Percentiles rank a stretch among this genome's conserved stretches.
phyloP scores from a whole-genome alignment of 345 rosid genomes.

The Barbarea vulgaris region DNA sequence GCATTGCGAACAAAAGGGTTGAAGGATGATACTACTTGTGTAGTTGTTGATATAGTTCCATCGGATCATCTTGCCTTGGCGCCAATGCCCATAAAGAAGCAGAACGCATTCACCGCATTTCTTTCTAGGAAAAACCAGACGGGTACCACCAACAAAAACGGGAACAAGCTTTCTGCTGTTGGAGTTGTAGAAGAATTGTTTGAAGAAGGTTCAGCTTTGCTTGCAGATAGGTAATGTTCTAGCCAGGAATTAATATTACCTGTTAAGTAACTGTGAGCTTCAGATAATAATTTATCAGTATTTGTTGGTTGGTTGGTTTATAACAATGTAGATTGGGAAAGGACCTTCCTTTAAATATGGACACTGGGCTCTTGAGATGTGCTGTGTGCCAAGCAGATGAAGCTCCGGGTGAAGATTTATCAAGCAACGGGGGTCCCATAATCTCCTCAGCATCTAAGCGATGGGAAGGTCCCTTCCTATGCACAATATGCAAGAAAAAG shows the following conservation, averaged over 20 bases:
- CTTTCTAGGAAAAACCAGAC: slow-evolving; percentile 63
- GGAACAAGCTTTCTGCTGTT: slow-evolving; percentile 87
- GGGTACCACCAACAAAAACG: slow-evolving; percentile 51
- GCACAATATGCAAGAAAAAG: slow-evolving; percentile 79
- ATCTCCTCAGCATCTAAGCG: slow-evolving; percentile 78
- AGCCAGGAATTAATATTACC: not conserved
- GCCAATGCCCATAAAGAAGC: slow-evolving; percentile 70
- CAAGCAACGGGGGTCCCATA: slow-evolving; percentile 61
- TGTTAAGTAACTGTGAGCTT: not conserved
- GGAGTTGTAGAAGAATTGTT: slow-evolving; percentile 97
- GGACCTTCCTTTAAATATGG: slow-evolving; percentile 54
- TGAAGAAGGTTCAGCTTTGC: slow-evolving; percentile 99
- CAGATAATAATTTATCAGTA: not conserved
- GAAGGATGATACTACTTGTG: slow-evolving; percentile 98
- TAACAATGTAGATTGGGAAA: slow-evolving; percentile 81
- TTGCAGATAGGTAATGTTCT: slow-evolving; percentile 74
- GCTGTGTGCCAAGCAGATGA: slow-evolving; percentile 98
- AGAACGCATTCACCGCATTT: slow-evolving; percentile 59
- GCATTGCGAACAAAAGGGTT: slow-evolving; percentile 96
- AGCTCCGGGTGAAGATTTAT: slow-evolving; percentile 59
- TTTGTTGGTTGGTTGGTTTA: slow-evolving; percentile 12
- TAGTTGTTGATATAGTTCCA: slow-evolving; percentile 97
- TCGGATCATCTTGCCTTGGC: slow-evolving; percentile 73
- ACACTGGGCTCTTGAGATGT: slow-evolving; percentile 72
- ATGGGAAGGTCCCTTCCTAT: slow-evolving; percentile 95